Percentiles rank a stretch among this genome's conserved stretches.
These are phyloP conservation scores for Agarophyton chilense DNA, from an alignment of 23 red algal genomes.

Conservation along the genomic window DNA sequence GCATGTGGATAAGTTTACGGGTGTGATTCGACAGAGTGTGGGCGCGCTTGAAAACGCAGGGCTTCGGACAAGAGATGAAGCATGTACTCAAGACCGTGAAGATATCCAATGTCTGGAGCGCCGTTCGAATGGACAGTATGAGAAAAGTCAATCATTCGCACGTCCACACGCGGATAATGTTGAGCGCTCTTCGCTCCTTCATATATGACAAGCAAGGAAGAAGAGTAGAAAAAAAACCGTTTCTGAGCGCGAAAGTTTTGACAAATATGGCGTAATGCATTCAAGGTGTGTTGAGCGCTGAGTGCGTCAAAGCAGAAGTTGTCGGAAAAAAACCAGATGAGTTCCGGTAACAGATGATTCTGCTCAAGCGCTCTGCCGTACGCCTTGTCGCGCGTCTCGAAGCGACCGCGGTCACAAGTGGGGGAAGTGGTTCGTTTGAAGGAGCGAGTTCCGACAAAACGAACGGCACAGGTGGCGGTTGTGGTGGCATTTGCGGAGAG, in stretches of 20 bases:
- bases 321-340: constrained; percentile 75
- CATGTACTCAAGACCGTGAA: constrained; percentile 12
- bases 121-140: constrained; percentile 56
- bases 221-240: constrained; percentile 85
- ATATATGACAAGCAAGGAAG: constrained; percentile 83
- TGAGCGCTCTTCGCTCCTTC: constrained; percentile 57
- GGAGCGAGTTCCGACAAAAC: constrained; percentile 76
- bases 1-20: too few species aligned
- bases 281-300: neutral
- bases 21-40: too few species aligned
- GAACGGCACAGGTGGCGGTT: constrained; percentile 51
- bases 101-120: constrained; percentile 14
- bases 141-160: constrained; percentile 96
- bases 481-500: constrained; percentile 65
- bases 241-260: constrained; percentile 44
- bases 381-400: constrained; percentile 77
- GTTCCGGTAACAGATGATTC: constrained; percentile 47
- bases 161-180: constrained; percentile 21
- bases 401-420: neutral
- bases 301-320: neutral
- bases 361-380: constrained; percentile 60
- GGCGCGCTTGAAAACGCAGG: too few species aligned
- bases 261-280: constrained; percentile 19
- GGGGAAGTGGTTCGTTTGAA: constrained; percentile 46
- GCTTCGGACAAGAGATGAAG: neutral